A percentile compares a stretch with the other conserved stretches of the same genome.
Evolutionary conservation across 306 rosid species (phyloP).

Genomic region (Astragalus glycyphyllos): DNA sequence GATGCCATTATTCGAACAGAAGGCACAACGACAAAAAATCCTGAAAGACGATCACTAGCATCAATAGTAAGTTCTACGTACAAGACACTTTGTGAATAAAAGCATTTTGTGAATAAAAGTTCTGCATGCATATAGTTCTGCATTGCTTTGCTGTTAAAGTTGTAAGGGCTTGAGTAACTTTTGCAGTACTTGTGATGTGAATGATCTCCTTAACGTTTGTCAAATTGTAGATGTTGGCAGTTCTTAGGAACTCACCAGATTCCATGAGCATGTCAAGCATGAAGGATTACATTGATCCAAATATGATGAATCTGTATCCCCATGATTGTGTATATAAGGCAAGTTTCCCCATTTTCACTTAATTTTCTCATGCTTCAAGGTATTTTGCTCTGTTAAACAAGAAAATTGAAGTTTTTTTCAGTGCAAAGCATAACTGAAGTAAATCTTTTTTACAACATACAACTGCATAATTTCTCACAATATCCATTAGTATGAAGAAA

Average conservation of each 20-base stretch:
- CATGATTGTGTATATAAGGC: conserved; percentile 97
- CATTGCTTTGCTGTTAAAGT: conserved; percentile 5
- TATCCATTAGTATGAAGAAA: neutral
- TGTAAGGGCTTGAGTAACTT: neutral
- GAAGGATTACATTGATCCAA: conserved; percentile 80
- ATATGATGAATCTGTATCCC: conserved; percentile 94
- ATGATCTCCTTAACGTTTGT: conserved; percentile 37
- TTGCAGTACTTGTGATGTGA: neutral
- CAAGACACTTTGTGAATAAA: conserved; percentile 4
- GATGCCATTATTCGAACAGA: conserved; percentile 89
- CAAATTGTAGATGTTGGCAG: conserved; percentile 85
- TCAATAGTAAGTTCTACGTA: conserved; percentile 74
- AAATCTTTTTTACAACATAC: neutral
- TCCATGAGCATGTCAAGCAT: conserved; percentile 80
- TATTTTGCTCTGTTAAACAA: neutral
- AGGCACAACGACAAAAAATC: conserved; percentile 66
- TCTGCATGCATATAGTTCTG: conserved; percentile 13
- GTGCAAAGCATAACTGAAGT: neutral
- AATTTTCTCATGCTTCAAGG: neutral
- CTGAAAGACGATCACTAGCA: conserved; percentile 88
- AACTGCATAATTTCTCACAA: conserved; percentile 13
- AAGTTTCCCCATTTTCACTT: conserved; percentile 38
- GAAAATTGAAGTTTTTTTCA: conserved; percentile 20
- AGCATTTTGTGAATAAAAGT: neutral
- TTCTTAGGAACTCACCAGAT: conserved; percentile 78